These are phyloP conservation scores for Orbilia javanica DNA, from an alignment of 2,329 filamentous ascomycete species.

Conservation along the genomic window DNA sequence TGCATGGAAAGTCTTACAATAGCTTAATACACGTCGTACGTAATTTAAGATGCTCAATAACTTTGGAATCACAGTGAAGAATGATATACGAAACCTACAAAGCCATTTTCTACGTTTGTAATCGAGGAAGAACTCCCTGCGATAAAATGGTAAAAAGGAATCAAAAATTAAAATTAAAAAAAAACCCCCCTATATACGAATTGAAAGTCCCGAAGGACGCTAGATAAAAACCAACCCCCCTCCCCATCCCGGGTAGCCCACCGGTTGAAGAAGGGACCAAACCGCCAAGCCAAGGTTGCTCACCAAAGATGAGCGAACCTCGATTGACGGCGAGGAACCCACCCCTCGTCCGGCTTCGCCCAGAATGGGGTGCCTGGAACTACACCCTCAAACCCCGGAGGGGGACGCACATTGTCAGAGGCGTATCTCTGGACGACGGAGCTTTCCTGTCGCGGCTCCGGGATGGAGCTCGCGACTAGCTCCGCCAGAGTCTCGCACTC, in stretches of 20 bases:
- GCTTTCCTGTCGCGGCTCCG: conserved; percentile 23
- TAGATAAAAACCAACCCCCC: background rate
- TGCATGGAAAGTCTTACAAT: no score
- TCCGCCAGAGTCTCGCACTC: conserved; percentile 15
- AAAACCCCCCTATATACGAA: no score
- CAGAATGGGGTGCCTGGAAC: background rate
- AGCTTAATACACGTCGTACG: no score
- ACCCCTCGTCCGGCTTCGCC: background rate
- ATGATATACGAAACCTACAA: no score
- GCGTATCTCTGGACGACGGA: conserved; percentile 15
- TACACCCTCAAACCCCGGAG: conserved; percentile 12
- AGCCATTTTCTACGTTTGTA: no score
- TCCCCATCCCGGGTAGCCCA: background rate
- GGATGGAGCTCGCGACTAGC: conserved; percentile 6
- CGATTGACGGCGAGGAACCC: background rate
- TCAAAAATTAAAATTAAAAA: no score
- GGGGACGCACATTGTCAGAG: background rate
- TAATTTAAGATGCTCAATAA: no score
- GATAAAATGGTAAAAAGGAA: no score
- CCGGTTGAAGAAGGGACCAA: background rate
- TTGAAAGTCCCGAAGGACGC: background rate
- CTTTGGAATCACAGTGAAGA: no score
- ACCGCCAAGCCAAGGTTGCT: conserved; percentile 1
- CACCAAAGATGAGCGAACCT: conserved; percentile 13
- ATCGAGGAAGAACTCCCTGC: no score